These are phyloP conservation scores for Trypanosoma vivax DNA, from an alignment of 208 protist species.

Conservation along the genomic window DNA sequence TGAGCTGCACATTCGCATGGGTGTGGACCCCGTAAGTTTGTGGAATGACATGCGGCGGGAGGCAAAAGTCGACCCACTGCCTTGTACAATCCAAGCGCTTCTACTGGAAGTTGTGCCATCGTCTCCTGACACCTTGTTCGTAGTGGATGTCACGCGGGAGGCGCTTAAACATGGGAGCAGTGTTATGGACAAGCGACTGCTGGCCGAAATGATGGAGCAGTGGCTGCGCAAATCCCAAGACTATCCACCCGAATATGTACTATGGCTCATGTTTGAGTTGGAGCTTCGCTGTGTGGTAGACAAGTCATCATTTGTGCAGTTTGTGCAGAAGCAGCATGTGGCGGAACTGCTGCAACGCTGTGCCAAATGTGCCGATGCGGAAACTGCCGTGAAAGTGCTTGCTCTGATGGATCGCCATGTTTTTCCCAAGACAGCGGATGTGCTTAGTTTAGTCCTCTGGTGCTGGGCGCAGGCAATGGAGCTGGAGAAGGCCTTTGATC, in stretches of 20 bases:
- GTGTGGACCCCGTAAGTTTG: slow-evolving; percentile 48
- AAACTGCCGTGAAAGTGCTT: slow-evolving; percentile 54
- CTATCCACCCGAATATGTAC: slow-evolving; percentile 70
- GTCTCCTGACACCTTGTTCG: slow-evolving; percentile 39
- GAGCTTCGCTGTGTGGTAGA: slow-evolving; percentile 78
- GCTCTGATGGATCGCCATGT: slow-evolving; percentile 83
- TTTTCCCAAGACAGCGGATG: slow-evolving; percentile 63
- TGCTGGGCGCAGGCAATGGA: slow-evolving; percentile 57
- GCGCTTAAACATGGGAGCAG: slow-evolving; percentile 43
- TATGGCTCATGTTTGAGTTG: slow-evolving; percentile 81
- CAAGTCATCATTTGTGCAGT: slow-evolving; percentile 63
- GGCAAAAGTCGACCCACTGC: slow-evolving; percentile 35
- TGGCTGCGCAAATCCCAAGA: slow-evolving; percentile 31
- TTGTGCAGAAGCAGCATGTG: slow-evolving; percentile 67
- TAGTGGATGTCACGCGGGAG: slow-evolving; percentile 59
- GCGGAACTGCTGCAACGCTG: slow-evolving; percentile 66
- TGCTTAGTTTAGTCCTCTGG: slow-evolving; percentile 71
- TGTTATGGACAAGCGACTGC: slow-evolving; percentile 60
- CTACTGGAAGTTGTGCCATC: slow-evolving; percentile 61
- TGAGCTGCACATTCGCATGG: slow-evolving; percentile 70
- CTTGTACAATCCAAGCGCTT: slow-evolving; percentile 57
- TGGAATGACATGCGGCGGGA: slow-evolving; percentile 62
- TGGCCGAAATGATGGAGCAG: slow-evolving; percentile 55
- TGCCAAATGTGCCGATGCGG: slow-evolving; percentile 67
- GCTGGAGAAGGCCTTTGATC: slow-evolving; percentile 70